phyloP scores from a whole-genome alignment of 371 early-diverging fungal genomes.

The Mortierella sp. region DNA sequence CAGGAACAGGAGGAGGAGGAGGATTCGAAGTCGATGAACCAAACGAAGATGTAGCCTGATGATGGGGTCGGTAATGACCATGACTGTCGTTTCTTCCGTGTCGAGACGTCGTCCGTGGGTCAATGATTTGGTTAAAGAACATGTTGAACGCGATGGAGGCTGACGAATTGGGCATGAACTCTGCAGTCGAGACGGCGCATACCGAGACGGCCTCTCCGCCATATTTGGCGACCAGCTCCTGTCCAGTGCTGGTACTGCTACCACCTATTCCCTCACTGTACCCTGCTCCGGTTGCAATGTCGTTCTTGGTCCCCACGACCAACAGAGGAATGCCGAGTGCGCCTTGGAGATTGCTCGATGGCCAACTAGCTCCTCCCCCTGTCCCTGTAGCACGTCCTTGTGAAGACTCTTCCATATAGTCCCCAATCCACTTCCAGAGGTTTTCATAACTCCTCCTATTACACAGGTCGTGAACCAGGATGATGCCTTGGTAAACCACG shows the following conservation, averaged over 20 bases:
- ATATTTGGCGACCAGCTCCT: constrained; percentile 31
- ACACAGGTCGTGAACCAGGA: constrained; percentile 65
- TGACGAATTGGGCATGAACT: constrained; percentile 50
- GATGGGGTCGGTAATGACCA: neutral
- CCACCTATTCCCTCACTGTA: constrained; percentile 8
- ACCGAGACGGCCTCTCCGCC: constrained; percentile 52
- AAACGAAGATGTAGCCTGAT: neutral
- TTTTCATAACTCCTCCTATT: constrained; percentile 65
- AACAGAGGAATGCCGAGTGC: constrained; percentile 34
- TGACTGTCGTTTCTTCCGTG: neutral
- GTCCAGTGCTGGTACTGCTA: neutral
- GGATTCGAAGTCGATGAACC: neutral
- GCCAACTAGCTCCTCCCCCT: constrained; percentile 2
- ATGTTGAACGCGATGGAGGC: constrained; percentile 49
- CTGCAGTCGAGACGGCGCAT: constrained; percentile 32
- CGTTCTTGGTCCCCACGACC: constrained; percentile 50
- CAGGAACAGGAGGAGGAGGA: neutral
- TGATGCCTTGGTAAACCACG: constrained; percentile 60
- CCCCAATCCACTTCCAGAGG: constrained; percentile 64
- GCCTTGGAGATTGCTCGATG: constrained; percentile 1
- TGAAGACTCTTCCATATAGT: constrained; percentile 44
- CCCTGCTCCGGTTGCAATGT: constrained; percentile 17
- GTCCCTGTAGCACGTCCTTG: neutral
- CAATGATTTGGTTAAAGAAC: constrained; percentile 41
- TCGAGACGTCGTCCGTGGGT: constrained; percentile 20